Evolutionary conservation across 148 eudicot species (phyloP).

Genomic region (Fallopia convolvulus): DNA sequence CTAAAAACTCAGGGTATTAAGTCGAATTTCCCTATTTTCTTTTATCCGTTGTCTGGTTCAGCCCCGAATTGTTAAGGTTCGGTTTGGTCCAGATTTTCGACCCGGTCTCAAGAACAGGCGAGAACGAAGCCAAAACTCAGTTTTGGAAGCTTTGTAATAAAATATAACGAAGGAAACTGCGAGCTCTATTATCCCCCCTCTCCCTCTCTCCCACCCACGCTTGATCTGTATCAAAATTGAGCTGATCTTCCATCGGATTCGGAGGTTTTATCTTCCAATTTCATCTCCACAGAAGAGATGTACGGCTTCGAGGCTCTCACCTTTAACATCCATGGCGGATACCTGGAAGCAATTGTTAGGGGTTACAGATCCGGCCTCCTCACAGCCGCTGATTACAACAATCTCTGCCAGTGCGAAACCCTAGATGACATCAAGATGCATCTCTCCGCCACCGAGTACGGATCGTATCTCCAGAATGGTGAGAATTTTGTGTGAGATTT

Average conservation of each 20-base stretch:
- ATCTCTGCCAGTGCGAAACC: conserved; percentile 86
- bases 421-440: conserved; percentile 94
- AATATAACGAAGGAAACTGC: not conserved
- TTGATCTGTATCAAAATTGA: not conserved
- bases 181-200: not conserved
- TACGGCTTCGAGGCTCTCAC: conserved; percentile 93
- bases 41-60: too few relatives aligned
- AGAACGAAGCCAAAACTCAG: conserved; percentile 5
- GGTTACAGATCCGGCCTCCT: conserved; percentile 79
- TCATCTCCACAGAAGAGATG: conserved; percentile 25
- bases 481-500: not conserved
- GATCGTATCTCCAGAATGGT: conserved; percentile 85
- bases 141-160: not conserved
- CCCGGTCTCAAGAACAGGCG: not conserved
- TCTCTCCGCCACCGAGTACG: conserved; percentile 87
- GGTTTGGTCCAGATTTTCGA: not conserved
- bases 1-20: too few relatives aligned
- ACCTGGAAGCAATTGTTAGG: conserved; percentile 83
- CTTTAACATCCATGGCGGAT: conserved; percentile 86
- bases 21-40: too few relatives aligned
- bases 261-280: not conserved
- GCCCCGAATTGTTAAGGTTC: too few relatives aligned
- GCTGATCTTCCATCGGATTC: conserved; percentile 6
- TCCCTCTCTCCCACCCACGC: not conserved
- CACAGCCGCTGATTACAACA: conserved; percentile 88